Evolutionary conservation across 2,329 filamentous ascomycete genomes (phyloP), one percentile per base, ranked within the genome.

Genomic region (Cladosporium sp.): DNA sequence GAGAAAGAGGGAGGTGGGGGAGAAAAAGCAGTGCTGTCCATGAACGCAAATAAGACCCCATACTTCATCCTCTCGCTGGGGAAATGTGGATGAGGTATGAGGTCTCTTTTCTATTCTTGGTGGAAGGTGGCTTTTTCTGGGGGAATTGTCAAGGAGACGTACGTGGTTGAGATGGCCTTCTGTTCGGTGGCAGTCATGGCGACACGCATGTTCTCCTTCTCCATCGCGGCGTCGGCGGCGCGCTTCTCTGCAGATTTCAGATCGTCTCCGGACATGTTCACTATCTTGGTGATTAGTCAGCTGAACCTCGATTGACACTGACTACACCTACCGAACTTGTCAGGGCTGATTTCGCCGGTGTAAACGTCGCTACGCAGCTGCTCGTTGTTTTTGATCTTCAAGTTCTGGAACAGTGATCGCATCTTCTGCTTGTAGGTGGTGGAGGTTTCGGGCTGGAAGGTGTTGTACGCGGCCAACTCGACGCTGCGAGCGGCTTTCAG

Each of bases 161-260:
- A 66, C 63, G 62, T 66, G 18, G 60, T 62, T 8, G 58, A 61
- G 73, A 96, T 89, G 66, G 86, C 91, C 79, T 90, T 93, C 72
- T 96, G 86, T 15, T 84, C 87, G 77, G 91, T 87, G 51, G 92
- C 88, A 9, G 95, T 91, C 84, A 97, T 95, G 1, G 93, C 89
- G 71, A 92, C 89, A 75, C 90, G 90, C 88, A 97, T 91, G 71
- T 99, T 99, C 72, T 96, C 89, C 71, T 88, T 83, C 67, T 90
- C 80, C 44, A 96, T 79, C 68, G 83, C 83, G 60, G 80, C 75
- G 60, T 96, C 90, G 64, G 85, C 81, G 61, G 82, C 83, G 54
- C 84, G 83, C 70, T 88, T 86, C 69, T 93, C 84, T 43, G 84
- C 85, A 42, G 88, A 93, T 75, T 95, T 95, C 67, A 99, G 82